phyloP scores from a whole-genome alignment of 2,329 filamentous ascomycete genomes.

The Cadophora sp. region DNA sequence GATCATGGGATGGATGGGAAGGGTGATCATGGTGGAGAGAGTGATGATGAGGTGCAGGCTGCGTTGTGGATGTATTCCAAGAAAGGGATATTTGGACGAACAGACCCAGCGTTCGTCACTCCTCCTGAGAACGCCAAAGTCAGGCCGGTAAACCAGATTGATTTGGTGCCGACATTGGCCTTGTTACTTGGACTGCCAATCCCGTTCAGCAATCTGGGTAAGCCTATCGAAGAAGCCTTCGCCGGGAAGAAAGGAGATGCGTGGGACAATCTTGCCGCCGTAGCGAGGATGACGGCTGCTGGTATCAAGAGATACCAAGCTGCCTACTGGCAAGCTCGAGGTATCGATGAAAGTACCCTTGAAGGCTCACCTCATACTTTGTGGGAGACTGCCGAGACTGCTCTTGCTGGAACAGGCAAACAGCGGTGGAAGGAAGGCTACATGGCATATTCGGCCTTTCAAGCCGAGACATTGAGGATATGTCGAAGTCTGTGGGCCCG shows the following conservation, averaged over 20 bases:
- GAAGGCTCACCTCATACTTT: constrained; percentile 60
- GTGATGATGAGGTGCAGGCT: constrained; percentile 92
- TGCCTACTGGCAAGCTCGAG: constrained; percentile 78
- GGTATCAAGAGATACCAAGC: constrained; percentile 90
- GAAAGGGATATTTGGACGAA: constrained; percentile 81
- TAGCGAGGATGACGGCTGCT: constrained; percentile 78
- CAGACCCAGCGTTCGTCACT: constrained; percentile 60
- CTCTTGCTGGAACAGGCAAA: constrained; percentile 45
- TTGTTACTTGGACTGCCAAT: constrained; percentile 90
- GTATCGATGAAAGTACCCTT: constrained; percentile 66
- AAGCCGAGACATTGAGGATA: constrained; percentile 76
- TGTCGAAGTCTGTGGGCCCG: constrained; percentile 90
- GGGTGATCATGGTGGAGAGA: constrained; percentile 98
- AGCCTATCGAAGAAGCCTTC: constrained; percentile 94
- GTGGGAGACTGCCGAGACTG: constrained; percentile 60
- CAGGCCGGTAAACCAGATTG: constrained; percentile 83
- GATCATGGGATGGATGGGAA: constrained; percentile 99
- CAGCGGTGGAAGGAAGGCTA: constrained; percentile 54
- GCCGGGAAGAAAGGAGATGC: constrained; percentile 71
- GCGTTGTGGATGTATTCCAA: constrained; percentile 99
- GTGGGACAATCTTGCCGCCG: constrained; percentile 78
- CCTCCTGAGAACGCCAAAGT: constrained; percentile 78
- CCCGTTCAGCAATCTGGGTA: constrained; percentile 93
- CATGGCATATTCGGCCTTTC: constrained; percentile 73
- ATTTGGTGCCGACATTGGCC: constrained; percentile 90